Conservation (phyloP, 352 stramenopile genomes). For the Phytophthora lateralis region DNA sequence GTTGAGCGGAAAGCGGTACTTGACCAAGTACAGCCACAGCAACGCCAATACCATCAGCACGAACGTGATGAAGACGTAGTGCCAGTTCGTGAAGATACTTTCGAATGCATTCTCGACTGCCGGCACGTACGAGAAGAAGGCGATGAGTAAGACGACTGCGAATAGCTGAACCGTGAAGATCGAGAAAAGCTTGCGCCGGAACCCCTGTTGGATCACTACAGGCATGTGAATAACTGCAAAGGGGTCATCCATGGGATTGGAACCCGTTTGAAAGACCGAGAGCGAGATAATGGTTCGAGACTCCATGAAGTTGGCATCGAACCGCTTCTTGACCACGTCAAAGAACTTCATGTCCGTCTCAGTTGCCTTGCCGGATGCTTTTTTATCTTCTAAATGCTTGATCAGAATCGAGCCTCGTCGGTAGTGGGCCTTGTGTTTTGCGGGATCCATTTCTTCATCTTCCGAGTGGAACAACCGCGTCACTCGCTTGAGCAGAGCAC, state of each 20-base stretch:
- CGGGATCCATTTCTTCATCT: conserved; percentile 46
- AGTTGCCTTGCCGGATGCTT: conserved; percentile 56
- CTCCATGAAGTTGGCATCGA: conserved; percentile 75
- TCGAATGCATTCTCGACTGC: conserved; percentile 37
- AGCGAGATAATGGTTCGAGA: conserved; percentile 79
- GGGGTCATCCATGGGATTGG: conserved; percentile 72
- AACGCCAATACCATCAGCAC: conserved; percentile 57
- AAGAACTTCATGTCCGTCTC: conserved; percentile 86
- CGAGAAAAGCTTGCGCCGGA: conserved; percentile 74
- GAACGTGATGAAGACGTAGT: conserved; percentile 61
- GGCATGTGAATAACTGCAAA: conserved; percentile 79
- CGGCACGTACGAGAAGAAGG: conserved; percentile 42
- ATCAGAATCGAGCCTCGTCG: conserved; percentile 74
- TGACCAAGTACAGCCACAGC: conserved; percentile 75
- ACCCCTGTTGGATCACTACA: conserved; percentile 66
- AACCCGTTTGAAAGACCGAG: conserved; percentile 75
- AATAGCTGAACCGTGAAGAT: conserved; percentile 77
- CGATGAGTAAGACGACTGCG: conserved; percentile 50
- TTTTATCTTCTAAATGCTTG: conserved; percentile 72
- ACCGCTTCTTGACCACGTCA: conserved; percentile 73
- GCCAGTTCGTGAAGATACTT: conserved; percentile 46
- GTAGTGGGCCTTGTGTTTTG: conserved; percentile 57
- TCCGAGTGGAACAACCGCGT: conserved; percentile 48
- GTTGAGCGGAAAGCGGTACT: conserved; percentile 76
- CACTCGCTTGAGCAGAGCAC: conserved; percentile 41